phyloP scores from a whole-genome alignment of 2,329 filamentous ascomycete genomes.

The Magnaporthiopsis rhizophila region DNA sequence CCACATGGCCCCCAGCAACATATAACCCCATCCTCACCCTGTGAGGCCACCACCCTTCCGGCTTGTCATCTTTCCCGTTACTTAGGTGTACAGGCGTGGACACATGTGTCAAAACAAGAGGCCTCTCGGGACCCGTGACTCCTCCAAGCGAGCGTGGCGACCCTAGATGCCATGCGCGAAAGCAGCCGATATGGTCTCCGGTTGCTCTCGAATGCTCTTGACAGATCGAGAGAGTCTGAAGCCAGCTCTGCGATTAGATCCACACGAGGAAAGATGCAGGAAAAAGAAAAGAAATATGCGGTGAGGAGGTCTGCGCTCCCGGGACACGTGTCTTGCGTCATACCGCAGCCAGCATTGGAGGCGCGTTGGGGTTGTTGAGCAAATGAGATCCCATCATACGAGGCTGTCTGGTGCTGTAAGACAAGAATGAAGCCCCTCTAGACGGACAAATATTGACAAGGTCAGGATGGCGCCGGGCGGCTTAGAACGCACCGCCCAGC shows the following conservation, averaged over 20 bases:
- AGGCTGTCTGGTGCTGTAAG: not conserved
- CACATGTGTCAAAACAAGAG: not conserved
- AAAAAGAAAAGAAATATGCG: not conserved
- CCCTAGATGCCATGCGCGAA: not conserved
- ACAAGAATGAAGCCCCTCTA: not conserved
- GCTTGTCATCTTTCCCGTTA: not conserved
- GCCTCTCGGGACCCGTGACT: not conserved
- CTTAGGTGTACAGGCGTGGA: not conserved
- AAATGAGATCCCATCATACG: not conserved
- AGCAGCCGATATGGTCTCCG: not conserved
- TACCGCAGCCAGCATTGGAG: not conserved
- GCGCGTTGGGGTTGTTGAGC: not conserved
- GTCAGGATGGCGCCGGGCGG: not conserved
- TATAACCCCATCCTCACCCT: too few species aligned
- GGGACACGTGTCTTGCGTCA: too few species aligned
- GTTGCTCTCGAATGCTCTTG: not conserved
- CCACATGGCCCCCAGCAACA: too few species aligned
- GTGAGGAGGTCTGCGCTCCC: not conserved
- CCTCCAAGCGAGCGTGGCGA: not conserved
- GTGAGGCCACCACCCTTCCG: not conserved
- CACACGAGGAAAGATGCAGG: not conserved
- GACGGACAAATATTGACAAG: not conserved
- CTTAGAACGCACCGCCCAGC: slow-evolving; percentile 2
- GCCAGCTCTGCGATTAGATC: not conserved
- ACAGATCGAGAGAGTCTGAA: not conserved